These are phyloP conservation scores for Neurospora sp. DNA, from an alignment of 495 filamentous ascomycete species.

Conservation along the genomic window DNA sequence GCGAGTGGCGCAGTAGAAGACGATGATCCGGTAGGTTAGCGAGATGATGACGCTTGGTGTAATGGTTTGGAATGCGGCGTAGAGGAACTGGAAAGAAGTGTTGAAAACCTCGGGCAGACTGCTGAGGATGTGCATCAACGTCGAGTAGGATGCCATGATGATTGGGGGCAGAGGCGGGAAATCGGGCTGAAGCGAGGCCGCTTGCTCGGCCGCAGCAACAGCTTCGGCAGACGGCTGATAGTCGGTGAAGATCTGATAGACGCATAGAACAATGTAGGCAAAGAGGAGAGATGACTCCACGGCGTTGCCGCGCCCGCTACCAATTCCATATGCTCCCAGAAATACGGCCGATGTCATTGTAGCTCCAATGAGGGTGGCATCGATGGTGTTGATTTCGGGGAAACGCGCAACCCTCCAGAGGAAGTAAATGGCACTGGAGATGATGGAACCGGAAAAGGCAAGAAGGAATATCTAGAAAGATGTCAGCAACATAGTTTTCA, in stretches of 20 bases:
- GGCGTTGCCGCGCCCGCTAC: conserved; percentile 86
- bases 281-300: conserved; percentile 94
- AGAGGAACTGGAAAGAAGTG: conserved; percentile 75
- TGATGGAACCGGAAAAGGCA: conserved; percentile 77
- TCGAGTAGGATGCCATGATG: conserved; percentile 97
- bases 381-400: conserved; percentile 85
- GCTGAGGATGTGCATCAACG: conserved; percentile 72
- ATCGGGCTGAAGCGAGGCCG: conserved; percentile 51
- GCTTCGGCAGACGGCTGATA: conserved; percentile 68
- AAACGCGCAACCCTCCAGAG: conserved; percentile 91
- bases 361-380: conserved; percentile 85
- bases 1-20: conserved; percentile 89
- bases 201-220: conserved; percentile 40
- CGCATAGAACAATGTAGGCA: conserved; percentile 91
- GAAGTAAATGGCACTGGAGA: conserved; percentile 91
- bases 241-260: conserved; percentile 99
- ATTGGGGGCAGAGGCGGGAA: conserved; percentile 93
- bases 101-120: conserved; percentile 74
- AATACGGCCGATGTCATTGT: conserved; percentile 87
- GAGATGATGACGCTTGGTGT: conserved; percentile 93
- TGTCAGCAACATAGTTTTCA: not conserved
- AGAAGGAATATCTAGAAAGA: conserved; percentile 67
- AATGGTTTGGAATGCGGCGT: conserved; percentile 83
- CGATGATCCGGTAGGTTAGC: conserved; percentile 81
- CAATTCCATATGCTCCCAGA: conserved; percentile 87